Evolutionary conservation across 768 basidiomycete species (phyloP), one percentile per base, ranked within the genome.

Genomic region (Strobilomyces dryophilus): DNA sequence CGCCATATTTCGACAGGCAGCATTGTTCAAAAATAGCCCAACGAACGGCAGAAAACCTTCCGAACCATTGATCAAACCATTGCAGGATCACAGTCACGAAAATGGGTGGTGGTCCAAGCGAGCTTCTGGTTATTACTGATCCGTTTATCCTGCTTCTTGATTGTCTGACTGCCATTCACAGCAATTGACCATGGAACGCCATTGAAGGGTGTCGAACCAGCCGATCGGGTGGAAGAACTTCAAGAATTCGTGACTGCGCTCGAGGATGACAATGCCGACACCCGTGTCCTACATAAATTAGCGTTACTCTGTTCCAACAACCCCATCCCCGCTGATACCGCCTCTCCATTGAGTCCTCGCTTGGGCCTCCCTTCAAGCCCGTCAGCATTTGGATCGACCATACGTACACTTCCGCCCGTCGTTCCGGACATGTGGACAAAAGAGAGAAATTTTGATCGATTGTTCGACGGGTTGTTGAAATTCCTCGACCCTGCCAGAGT

Each of bases 41-140:
- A 78, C 78, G 35, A 74, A 79, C 49, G 79, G 77, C 56, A 77
- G 73, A 49, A 68, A 72, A 26, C 72, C 70, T 29, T 62, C 78
- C 21, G 72, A 82, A n/a, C 79, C 82, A 17, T 70, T 93, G 62
- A 70, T 91, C 60, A 83, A 89, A 58, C 82, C 84, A 20, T 68
- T 89, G 53, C 81, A 85, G 54, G 84, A 80, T 49, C 76, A 79
- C 57, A 83, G 77, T 54, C 81, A 84, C 60, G 85, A 89, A 61
- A 83, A 81, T 20, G 81, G 81, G 8, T 95, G 92, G 92, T 94
- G 92, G 92, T 66, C 83, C 56, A 90, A 88, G 65, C 77, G 87
- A 58, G 84, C 81, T 66, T 74, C 79, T 39, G 69, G 92, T 94
- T 65, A 66, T 83, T 80, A 39, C 39, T 29, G 6, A 46, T 32